Conservation (phyloP, 805 yeast species). For the Candida fluviatilis region DNA sequence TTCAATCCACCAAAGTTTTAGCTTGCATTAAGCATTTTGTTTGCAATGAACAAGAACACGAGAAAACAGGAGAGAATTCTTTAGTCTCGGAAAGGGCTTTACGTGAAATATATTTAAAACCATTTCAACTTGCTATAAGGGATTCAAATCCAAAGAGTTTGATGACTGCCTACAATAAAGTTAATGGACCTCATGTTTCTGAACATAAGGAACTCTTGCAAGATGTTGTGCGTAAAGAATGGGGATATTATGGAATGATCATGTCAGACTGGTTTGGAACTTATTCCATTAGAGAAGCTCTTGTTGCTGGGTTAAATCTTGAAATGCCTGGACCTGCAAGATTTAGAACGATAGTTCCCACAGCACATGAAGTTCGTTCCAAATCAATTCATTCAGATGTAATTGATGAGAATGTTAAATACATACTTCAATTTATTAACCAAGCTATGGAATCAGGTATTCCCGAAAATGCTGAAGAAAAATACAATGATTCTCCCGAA, state of each 20-base stretch:
- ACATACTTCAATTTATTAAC: conserved; percentile 46
- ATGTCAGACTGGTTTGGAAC: conserved; percentile 68
- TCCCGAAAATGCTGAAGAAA: conserved; percentile 31
- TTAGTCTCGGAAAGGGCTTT: conserved; percentile 56
- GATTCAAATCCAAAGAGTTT: conserved; percentile 49
- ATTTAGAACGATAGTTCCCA: conserved; percentile 37
- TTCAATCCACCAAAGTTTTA: conserved; percentile 46
- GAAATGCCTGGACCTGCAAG: conserved; percentile 66
- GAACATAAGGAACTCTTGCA: conserved; percentile 41
- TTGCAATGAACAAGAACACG: conserved; percentile 59
- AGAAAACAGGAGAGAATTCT: conserved; percentile 46
- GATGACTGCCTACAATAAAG: conserved; percentile 62
- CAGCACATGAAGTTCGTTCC: conserved; percentile 39
- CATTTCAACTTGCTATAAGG: conserved; percentile 57
- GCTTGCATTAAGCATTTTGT: conserved; percentile 63
- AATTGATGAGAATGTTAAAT: conserved; percentile 46
- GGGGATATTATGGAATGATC: conserved; percentile 52
- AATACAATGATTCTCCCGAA: conserved; percentile 43
- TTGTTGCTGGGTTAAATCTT: conserved; percentile 55
- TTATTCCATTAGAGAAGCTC: conserved; percentile 42
- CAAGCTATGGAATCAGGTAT: conserved; percentile 39
- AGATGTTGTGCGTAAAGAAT: conserved; percentile 49
- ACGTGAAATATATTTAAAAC: conserved; percentile 60
- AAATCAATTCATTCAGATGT: conserved; percentile 37
- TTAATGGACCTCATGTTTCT: conserved; percentile 58